Conservation (phyloP, 106 monocot species). For the Dendrobium chrysotoxum region DNA sequence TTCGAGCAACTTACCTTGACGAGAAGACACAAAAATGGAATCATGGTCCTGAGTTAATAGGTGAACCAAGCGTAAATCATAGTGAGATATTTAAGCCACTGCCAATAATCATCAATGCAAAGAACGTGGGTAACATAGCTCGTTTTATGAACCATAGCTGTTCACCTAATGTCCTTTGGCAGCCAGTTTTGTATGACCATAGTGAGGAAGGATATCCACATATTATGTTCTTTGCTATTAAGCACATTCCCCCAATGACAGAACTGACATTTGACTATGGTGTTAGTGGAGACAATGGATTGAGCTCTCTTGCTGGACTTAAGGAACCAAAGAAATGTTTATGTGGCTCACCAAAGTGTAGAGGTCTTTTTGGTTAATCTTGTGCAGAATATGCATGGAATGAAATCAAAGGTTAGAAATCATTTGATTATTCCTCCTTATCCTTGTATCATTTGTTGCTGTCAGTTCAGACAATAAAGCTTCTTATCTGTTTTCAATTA, state of each 20-base stretch:
- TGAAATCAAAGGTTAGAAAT: slow-evolving; percentile 9
- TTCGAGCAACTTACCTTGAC: slow-evolving; percentile 25
- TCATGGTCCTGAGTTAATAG: slow-evolving; percentile 58
- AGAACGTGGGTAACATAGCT: slow-evolving; percentile 53
- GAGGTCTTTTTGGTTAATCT: slow-evolving; percentile 46
- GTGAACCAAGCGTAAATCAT: slow-evolving; percentile 30
- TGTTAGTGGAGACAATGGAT: slow-evolving; percentile 15
- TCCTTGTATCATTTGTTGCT: not conserved
- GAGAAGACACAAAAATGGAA: slow-evolving; percentile 68
- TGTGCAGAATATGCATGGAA: slow-evolving; percentile 5
- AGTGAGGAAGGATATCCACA: slow-evolving; percentile 42
- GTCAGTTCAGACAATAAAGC: not conserved
- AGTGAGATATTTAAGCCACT: slow-evolving; percentile 22
- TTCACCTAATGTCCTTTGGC: slow-evolving; percentile 74
- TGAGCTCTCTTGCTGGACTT: slow-evolving; percentile 2
- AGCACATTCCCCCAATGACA: slow-evolving; percentile 82
- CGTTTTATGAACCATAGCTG: slow-evolving; percentile 78
- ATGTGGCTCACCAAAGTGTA: slow-evolving; percentile 53
- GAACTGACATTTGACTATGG: slow-evolving; percentile 88
- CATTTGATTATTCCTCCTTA: not conserved
- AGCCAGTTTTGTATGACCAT: slow-evolving; percentile 48
- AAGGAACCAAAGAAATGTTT: slow-evolving; percentile 37
- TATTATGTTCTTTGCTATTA: slow-evolving; percentile 73
- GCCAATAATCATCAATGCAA: slow-evolving; percentile 53
- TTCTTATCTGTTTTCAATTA: not conserved